These are phyloP conservation scores for Fraxinus cuspidata DNA, from an alignment of 257 asterid species.

Conservation along the genomic window DNA sequence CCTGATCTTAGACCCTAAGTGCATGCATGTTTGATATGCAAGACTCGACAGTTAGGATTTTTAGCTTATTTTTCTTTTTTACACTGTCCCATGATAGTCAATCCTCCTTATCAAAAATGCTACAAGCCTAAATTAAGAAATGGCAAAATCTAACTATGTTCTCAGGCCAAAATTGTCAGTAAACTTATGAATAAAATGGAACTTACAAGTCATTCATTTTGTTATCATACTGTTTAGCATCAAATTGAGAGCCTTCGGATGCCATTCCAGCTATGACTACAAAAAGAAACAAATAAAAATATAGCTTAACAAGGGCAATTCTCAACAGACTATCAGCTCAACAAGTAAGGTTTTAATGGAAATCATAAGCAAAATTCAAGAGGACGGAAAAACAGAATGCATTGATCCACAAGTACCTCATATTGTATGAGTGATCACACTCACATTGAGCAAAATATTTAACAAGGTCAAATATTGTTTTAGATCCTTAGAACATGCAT, in stretches of 20 bases:
- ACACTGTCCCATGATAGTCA: not conserved
- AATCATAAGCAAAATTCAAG: not conserved
- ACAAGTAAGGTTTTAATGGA: not conserved
- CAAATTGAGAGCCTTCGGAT: constrained; percentile 55
- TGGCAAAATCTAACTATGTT: not conserved
- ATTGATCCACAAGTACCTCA: not conserved
- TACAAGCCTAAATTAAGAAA: not conserved
- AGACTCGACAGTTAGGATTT: not conserved
- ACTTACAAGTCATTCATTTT: constrained; percentile 50
- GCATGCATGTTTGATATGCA: not conserved
- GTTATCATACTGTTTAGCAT: constrained; percentile 43
- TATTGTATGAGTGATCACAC: not conserved
- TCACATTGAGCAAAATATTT: not conserved
- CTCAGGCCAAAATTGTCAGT: not conserved
- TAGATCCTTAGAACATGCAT: not conserved
- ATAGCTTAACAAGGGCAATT: not conserved
- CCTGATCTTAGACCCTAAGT: not conserved
- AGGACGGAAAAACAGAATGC: not conserved
- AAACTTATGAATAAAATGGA: not conserved
- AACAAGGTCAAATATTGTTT: not conserved
- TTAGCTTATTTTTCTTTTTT: not conserved
- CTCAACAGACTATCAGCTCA: constrained; percentile 6
- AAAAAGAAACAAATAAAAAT: constrained; percentile 1
- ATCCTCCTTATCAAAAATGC: not conserved
- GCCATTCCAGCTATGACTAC: constrained; percentile 51